Evolutionary conservation across 345 rosid species (phyloP).

Genomic region (Clausena lansium): DNA sequence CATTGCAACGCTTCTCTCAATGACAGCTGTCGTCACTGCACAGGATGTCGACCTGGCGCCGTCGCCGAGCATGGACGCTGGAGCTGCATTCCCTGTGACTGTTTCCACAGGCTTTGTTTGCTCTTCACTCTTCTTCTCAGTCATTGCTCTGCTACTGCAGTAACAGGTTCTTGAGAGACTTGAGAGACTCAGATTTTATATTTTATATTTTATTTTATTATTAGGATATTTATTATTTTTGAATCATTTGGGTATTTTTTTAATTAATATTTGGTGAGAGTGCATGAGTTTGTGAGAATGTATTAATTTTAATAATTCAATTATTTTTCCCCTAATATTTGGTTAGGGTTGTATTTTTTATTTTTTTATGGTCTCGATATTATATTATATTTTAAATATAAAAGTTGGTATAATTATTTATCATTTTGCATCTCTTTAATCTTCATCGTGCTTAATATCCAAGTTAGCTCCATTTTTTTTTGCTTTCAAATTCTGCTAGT

Average conservation of each 20-base stretch:
- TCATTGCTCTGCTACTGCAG: not conserved
- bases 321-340: constrained; percentile 6
- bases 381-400: not conserved
- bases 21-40: not conserved
- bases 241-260: not conserved
- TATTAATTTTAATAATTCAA: not conserved
- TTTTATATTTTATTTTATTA: not conserved
- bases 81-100: constrained; percentile 13
- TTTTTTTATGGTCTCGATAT: not conserved
- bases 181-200: no score
- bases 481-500: no score
- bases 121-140: constrained; percentile 4
- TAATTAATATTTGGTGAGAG: not conserved
- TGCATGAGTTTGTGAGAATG: not conserved
- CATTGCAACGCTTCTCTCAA: not conserved
- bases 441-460: no score
- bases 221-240: not conserved
- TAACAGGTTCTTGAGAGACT: not conserved
- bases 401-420: not conserved
- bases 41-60: constrained; percentile 13
- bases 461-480: no score
- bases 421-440: not conserved
- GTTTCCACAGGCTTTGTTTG: not conserved
- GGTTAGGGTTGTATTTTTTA: not conserved
- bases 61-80: constrained; percentile 18